Base-by-base conservation (phyloP, 768 basidiomycete genomes). In the Suillus tomentosus region DNA sequence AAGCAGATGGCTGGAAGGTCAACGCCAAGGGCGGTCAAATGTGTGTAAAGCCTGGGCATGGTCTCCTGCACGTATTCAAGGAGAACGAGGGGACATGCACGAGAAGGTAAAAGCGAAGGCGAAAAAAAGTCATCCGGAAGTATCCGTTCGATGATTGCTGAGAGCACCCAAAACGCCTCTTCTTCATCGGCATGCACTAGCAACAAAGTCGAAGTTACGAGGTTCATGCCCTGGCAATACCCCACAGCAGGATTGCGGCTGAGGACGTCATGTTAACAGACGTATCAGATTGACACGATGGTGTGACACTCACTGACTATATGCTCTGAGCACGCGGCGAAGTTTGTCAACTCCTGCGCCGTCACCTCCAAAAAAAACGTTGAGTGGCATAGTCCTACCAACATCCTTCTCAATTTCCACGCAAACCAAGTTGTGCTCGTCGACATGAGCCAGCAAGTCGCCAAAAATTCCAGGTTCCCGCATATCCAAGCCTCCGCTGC, bases 361-460 rank as follows among this genome's bases (percentile, higher is more conserved):
- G 75, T 97, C 95, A 0, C 96, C 95, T 0, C 95, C 97, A 78
- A 98, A 99, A 81, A 97, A 99, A 37, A 99, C 85, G 71, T 97
- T 97, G 51, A 94, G 77, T 0, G 96, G 95, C 91, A 96, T 90
- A 70, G 95, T 92, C 82, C 91, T 77, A 66, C 91, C 89, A 0
- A 95, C 91, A 71, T 99, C 96, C 78, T 99, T 98, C 80, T 98
- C 97, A 64, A 99, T 99, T 78, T 99, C 97, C 48, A 77, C 80
- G 60, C 79, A 76, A 15, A 89, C 88, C 37, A 82, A 74, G 47
- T 78, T 85, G 34, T 78, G 74, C 1, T 76, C 80, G 36, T 81
- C 76, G 11, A 72, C 76, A 66, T 83, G 80, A 7, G 80, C 83
- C n/a, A 97, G 79, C 63, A 98, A 75, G 72, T 98, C 96, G 48